These are phyloP conservation scores for Boletus tomentosulus DNA, from an alignment of 768 basidiomycete species.

Conservation along the genomic window DNA sequence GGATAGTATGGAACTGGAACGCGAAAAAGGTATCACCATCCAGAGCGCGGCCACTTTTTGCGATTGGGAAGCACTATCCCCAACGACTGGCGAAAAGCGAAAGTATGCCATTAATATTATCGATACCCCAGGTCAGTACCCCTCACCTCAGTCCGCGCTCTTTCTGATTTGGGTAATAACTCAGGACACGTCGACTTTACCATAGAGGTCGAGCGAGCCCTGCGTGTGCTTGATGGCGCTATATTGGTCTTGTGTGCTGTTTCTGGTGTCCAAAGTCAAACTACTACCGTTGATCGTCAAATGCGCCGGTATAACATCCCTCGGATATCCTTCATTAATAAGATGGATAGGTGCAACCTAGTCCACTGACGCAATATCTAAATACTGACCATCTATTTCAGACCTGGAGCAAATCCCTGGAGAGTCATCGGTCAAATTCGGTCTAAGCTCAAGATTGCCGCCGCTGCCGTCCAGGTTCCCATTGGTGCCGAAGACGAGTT, in stretches of 20 bases:
- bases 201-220: conserved; percentile 95
- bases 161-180: neutral
- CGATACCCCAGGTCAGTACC: conserved; percentile 79
- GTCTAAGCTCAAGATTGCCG: conserved; percentile 84
- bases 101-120: conserved; percentile 97
- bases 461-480: conserved; percentile 94
- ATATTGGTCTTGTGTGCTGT: conserved; percentile 96
- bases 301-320: conserved; percentile 98
- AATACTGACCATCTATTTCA: conserved; percentile 24
- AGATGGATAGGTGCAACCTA: conserved; percentile 81
- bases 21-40: conserved; percentile 99
- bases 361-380: neutral
- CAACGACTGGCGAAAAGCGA: conserved; percentile 57
- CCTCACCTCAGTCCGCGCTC: neutral
- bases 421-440: conserved; percentile 90
- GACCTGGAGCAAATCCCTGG: conserved; percentile 97
- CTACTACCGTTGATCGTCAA: conserved; percentile 97
- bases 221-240: conserved; percentile 95
- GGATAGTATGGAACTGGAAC: conserved; percentile 99
- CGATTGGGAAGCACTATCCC: conserved; percentile 81
- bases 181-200: conserved; percentile 99
- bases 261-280: conserved; percentile 96
- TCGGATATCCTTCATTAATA: conserved; percentile 94
- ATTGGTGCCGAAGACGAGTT: conserved; percentile 88
- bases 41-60: conserved; percentile 98